phyloP scores from a whole-genome alignment of 1,139 yeast genomes.

The Candida sojae region DNA sequence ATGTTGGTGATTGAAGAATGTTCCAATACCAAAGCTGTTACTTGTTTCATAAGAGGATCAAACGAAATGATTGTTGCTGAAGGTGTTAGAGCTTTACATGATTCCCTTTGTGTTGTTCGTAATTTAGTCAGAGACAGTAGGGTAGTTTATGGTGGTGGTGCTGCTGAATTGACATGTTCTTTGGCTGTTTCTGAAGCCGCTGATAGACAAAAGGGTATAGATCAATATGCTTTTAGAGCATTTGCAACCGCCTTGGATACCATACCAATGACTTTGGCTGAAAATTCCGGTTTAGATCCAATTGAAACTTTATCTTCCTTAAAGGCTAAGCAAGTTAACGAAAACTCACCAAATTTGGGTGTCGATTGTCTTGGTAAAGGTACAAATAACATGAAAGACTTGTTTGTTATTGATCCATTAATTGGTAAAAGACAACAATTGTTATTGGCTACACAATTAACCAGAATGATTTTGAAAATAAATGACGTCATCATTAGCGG shows the following conservation, averaged over 20 bases:
- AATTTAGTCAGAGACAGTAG: conserved; percentile 89
- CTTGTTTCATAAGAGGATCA: conserved; percentile 92
- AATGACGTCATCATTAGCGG: conserved; percentile 95
- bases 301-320: conserved; percentile 84
- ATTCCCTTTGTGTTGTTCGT: conserved; percentile 95
- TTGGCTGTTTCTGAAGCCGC: conserved; percentile 91
- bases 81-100: conserved; percentile 94
- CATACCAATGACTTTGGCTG: conserved; percentile 94
- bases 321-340: conserved; percentile 83
- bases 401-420: conserved; percentile 94
- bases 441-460: conserved; percentile 90
- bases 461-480: conserved; percentile 96
- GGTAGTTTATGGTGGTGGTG: conserved; percentile 98
- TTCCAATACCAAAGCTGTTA: conserved; percentile 86
- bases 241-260: conserved; percentile 89
- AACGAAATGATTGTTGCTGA: conserved; percentile 98
- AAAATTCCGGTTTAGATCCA: conserved; percentile 93
- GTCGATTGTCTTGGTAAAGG: conserved; percentile 93
- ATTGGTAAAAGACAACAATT: conserved; percentile 97
- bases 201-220: conserved; percentile 90
- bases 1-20: conserved; percentile 95
- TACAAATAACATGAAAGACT: conserved; percentile 86
- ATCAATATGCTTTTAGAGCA: conserved; percentile 96
- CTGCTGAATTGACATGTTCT: conserved; percentile 93
- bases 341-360: conserved; percentile 72